Evolutionary conservation across 2,329 filamentous ascomycete species (phyloP), one percentile per base, ranked within the genome.

Genomic region (Dryadomyces quercus-mongolicae): DNA sequence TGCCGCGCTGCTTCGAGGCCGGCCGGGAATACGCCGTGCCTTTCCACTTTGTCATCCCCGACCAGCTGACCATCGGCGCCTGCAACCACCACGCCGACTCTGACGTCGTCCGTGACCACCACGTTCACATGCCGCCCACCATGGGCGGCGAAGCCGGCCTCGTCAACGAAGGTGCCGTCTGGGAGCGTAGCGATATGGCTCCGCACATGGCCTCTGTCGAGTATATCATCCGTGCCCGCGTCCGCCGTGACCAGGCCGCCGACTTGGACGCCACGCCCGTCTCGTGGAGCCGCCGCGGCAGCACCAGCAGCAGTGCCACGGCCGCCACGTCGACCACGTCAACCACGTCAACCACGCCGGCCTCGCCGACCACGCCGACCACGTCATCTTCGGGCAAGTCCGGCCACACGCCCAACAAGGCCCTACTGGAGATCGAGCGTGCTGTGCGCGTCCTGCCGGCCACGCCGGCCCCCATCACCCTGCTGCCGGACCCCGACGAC

Each of bases 31-130:
- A 78, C 64, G 70, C 62, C 15, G 64, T 82, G 22, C 78, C 78
- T n/a, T 78, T 82, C 67, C 66, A 78, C 66, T 82, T 82, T 59
- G 73, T 81, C 55, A 72, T 82, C 16, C 78, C 78, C n/a, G 69
- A 70, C 59, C 73, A 80, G 53, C 73, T 82, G 56, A 81, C 78
- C 18, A 68, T 81, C 51, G 72, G 71, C 56, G 76, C 78, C 18
- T 82, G 78, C 69, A 74, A 68, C 60, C 78, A 81, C 66, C 60
- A 64, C 31, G 70, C 72, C 53, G 66, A 68, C 44, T 69, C 69
- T 44, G 66, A 68, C n/a, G 67, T 67, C 49, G 68, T 81, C 34
- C 70, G 71, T 53, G 75, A 77, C 38, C 69, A 75, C 49, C 78
- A 82, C 65, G 65, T 77, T 43, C 70, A 72, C 13, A 68, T 80